These are phyloP conservation scores for Coemansia aciculifera DNA, from an alignment of 192 early-diverging fungal genomes.

Conservation along the genomic window DNA sequence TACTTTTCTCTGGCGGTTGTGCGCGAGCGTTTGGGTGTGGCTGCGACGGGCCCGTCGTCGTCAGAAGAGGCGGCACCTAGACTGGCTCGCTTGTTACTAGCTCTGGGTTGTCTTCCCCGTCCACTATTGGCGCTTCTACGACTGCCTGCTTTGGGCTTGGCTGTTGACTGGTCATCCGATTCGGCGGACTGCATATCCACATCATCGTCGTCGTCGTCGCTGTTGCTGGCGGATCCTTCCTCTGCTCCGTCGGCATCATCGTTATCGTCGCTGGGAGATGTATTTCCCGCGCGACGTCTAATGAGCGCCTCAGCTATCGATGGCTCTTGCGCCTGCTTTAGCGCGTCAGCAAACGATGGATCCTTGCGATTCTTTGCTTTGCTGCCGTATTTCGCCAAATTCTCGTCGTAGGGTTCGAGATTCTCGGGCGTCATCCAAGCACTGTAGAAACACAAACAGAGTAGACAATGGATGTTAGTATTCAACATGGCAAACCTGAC, in stretches of 20 bases:
- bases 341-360: constrained; percentile 51
- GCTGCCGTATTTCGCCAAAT: constrained; percentile 46
- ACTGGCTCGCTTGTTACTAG: constrained; percentile 42
- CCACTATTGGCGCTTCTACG: constrained; percentile 22
- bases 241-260: constrained; percentile 57
- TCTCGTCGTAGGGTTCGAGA: constrained; percentile 53
- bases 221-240: constrained; percentile 52
- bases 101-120: constrained; percentile 15
- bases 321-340: constrained; percentile 56
- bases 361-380: constrained; percentile 56
- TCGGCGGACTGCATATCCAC: constrained; percentile 45
- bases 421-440: constrained; percentile 56
- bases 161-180: constrained; percentile 15
- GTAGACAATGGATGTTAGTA: background rate
- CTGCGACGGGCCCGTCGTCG: constrained; percentile 25
- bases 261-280: constrained; percentile 40
- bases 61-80: constrained; percentile 37
- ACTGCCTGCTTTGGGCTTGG: constrained; percentile 10
- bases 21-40: constrained; percentile 52
- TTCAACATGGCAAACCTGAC: background rate
- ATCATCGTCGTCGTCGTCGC: constrained; percentile 40
- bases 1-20: constrained; percentile 15
- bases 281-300: constrained; percentile 37
- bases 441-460: constrained; percentile 25
- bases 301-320: constrained; percentile 49